Evolutionary conservation across 805 yeast species (phyloP).

Genomic region (Zygotorulaspora florentina): DNA sequence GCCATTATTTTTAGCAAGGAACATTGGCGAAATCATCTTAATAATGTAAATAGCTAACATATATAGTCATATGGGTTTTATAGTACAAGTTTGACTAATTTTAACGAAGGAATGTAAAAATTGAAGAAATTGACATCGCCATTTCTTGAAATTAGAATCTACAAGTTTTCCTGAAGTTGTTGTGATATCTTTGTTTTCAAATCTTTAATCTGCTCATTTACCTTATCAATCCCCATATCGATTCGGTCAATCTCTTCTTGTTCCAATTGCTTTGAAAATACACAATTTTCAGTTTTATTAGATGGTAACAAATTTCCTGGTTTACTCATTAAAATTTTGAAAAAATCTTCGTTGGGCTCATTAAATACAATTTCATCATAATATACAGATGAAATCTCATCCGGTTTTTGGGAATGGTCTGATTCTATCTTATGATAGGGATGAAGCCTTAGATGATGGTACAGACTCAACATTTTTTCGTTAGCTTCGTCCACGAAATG

Average conservation of each 20-base stretch:
- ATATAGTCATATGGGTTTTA: no score
- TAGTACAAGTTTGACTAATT: no score
- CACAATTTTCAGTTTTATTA: constrained; percentile 35
- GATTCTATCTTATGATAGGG: constrained; percentile 52
- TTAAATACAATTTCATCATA: constrained; percentile 92
- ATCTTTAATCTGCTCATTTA: constrained; percentile 43
- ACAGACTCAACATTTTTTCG: constrained; percentile 80
- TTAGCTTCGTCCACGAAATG: constrained; percentile 82
- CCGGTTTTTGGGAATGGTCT: constrained; percentile 26
- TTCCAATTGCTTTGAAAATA: constrained; percentile 53
- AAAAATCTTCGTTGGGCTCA: constrained; percentile 90
- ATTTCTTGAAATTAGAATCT: no score
- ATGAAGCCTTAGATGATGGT: constrained; percentile 88
- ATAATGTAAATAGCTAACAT: no score
- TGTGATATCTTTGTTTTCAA: constrained; percentile 37
- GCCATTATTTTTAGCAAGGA: no score
- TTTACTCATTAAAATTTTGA: constrained; percentile 65
- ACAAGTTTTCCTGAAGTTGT: constrained; percentile 16
- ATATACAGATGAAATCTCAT: constrained; percentile 52
- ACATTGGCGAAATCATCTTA: no score
- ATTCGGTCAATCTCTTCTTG: constrained; percentile 60
- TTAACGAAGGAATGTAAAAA: no score
- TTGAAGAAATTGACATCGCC: no score
- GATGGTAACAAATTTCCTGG: constrained; percentile 55
- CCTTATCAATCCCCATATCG: constrained; percentile 41